A percentile compares a stretch with the other conserved stretches of the same genome.
phyloP scores from a whole-genome alignment of 2,329 filamentous ascomycete genomes.

The Epichloe gansuensis region DNA sequence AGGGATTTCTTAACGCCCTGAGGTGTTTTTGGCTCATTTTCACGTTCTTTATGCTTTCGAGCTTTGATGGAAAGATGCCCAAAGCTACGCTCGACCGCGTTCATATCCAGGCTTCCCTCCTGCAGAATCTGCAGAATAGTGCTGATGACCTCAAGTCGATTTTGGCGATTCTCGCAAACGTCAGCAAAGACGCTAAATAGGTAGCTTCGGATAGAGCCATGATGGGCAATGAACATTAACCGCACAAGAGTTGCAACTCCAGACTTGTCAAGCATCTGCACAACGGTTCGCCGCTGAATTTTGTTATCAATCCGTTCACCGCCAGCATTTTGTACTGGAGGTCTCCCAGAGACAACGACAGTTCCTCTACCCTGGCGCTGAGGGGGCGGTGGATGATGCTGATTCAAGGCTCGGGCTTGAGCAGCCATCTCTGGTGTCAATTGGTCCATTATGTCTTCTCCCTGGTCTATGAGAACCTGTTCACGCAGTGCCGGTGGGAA shows the following conservation, averaged over 20 bases:
- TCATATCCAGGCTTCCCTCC: constrained; percentile 86
- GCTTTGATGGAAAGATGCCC: constrained; percentile 83
- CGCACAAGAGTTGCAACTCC: constrained; percentile 91
- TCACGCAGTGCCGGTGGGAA: constrained; percentile 75
- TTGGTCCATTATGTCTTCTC: constrained; percentile 72
- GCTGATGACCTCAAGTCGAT: constrained; percentile 84
- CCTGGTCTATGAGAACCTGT: constrained; percentile 81
- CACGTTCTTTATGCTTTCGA: constrained; percentile 60
- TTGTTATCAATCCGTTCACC: constrained; percentile 43
- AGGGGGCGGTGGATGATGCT: constrained; percentile 22
- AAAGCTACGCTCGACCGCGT: constrained; percentile 90
- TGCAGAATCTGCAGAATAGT: constrained; percentile 87
- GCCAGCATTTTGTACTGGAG: constrained; percentile 11
- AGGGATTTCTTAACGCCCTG: constrained; percentile 64
- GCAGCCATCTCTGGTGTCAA: constrained; percentile 76
- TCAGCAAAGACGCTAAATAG: constrained; percentile 81
- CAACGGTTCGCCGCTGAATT: constrained; percentile 63
- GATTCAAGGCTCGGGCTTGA: constrained; percentile 62
- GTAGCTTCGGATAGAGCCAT: constrained; percentile 70
- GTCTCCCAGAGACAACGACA: constrained; percentile 14
- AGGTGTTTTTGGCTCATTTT: constrained; percentile 57
- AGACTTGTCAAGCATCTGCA: constrained; percentile 94
- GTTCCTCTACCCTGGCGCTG: constrained; percentile 18
- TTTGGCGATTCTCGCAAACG: constrained; percentile 93
- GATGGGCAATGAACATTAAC: constrained; percentile 95